Evolutionary conservation across 257 asterid genomes (phyloP).

Genomic region (Penstemon barbatus): DNA sequence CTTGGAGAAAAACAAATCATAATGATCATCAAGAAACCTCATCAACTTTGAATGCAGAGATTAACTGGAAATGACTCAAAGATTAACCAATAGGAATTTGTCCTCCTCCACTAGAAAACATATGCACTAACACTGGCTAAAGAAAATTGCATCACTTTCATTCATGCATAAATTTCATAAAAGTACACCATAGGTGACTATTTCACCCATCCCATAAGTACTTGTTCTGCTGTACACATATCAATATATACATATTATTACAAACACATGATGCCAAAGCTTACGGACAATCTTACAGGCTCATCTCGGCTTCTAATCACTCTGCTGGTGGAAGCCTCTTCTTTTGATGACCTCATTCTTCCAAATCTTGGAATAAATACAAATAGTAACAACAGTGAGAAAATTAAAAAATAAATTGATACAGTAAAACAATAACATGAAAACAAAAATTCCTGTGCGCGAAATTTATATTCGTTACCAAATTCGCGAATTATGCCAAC

Average conservation of each 20-base stretch:
- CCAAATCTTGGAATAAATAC: constrained; percentile 26
- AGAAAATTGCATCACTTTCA: neutral
- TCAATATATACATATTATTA: too few relatives aligned
- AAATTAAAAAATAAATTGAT: too few relatives aligned
- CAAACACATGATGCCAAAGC: neutral
- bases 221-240: too few relatives aligned
- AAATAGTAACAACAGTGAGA: neutral
- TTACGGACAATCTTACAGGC: constrained; percentile 39
- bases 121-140: too few relatives aligned
- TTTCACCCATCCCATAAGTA: too few relatives aligned
- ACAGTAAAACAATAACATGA: too few relatives aligned
- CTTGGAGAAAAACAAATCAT: constrained; percentile 42
- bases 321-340: constrained; percentile 66
- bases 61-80: neutral
- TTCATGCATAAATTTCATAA: too few relatives aligned
- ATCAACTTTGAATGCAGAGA: neutral
- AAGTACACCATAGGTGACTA: too few relatives aligned
- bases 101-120: too few relatives aligned
- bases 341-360: constrained; percentile 53
- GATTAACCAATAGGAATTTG: neutral
- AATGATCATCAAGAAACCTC: constrained; percentile 25
- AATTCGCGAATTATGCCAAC: too few relatives aligned
- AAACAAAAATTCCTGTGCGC: too few relatives aligned
- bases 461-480: too few relatives aligned
- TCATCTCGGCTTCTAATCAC: constrained; percentile 46